Conservation (phyloP, 169 alveolate genomes). For the Prorocentrum cordatum region DNA sequence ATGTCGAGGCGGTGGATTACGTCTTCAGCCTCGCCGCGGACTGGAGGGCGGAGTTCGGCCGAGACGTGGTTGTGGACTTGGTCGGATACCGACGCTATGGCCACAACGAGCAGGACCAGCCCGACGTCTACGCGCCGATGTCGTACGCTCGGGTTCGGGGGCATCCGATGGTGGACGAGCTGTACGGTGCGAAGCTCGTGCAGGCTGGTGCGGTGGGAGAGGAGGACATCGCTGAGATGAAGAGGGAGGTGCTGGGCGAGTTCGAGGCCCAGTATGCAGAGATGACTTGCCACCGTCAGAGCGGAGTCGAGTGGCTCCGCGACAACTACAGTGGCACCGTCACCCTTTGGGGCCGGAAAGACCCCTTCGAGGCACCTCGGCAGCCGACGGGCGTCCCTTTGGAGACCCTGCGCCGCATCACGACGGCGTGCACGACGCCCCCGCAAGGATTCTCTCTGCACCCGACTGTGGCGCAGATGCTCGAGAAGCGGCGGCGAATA, state of each 20-base stretch:
- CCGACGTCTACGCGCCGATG: conserved; percentile 85
- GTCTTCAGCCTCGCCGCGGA: background rate
- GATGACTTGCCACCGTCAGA: too few relatives aligned
- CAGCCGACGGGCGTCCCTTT: too few relatives aligned
- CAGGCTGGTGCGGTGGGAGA: too few relatives aligned
- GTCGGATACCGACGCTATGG: conserved; percentile 87
- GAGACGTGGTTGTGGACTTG: conserved; percentile 80
- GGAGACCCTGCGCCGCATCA: too few relatives aligned
- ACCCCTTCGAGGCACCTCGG: too few relatives aligned
- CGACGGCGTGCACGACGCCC: too few relatives aligned
- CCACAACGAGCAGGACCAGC: conserved; percentile 91
- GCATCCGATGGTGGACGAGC: conserved; percentile 76
- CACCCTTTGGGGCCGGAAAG: too few relatives aligned
- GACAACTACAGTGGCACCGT: too few relatives aligned
- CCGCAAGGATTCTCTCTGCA: background rate
- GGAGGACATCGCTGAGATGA: too few relatives aligned
- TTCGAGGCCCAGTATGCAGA: too few relatives aligned
- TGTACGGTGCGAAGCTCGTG: conserved; percentile 77
- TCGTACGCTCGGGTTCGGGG: conserved; percentile 82
- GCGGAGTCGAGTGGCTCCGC: too few relatives aligned
- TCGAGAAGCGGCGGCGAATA: background rate
- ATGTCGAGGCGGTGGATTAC: conserved; percentile 81
- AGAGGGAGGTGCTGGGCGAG: too few relatives aligned
- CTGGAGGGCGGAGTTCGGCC: background rate
- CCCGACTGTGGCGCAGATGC: background rate